A percentile compares a stretch with the other conserved stretches of the same genome.
These are phyloP conservation scores for Triangularia setosa DNA, from an alignment of 2,329 filamentous ascomycete species.

Conservation along the genomic window DNA sequence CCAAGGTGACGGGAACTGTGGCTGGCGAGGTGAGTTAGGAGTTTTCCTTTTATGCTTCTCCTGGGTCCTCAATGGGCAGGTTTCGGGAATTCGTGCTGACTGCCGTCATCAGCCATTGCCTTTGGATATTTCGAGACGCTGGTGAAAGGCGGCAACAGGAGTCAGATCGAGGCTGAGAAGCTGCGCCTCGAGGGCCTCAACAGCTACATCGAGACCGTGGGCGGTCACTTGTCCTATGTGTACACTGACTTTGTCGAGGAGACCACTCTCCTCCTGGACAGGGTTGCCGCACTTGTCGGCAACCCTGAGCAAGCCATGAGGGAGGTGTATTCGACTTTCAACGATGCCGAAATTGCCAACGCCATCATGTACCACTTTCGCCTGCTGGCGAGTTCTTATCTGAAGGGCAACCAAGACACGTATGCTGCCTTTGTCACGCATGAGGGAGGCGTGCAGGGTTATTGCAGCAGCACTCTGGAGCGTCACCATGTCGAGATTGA, in stretches of 20 bases:
- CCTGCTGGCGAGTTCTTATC: slow-evolving; percentile 77
- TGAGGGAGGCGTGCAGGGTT: slow-evolving; percentile 56
- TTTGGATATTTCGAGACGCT: slow-evolving; percentile 92
- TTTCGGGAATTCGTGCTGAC: slow-evolving; percentile 18
- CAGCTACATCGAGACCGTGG: slow-evolving; percentile 64
- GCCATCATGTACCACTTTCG: slow-evolving; percentile 82
- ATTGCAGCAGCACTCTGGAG: slow-evolving; percentile 69
- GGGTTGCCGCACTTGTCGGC: slow-evolving; percentile 56
- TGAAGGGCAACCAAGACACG: slow-evolving; percentile 66
- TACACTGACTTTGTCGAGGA: slow-evolving; percentile 83
- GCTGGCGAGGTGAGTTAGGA: slow-evolving; percentile 82
- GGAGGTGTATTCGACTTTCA: slow-evolving; percentile 65
- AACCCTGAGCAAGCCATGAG: slow-evolving; percentile 54
- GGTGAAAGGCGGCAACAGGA: slow-evolving; percentile 60
- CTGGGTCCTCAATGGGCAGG: not conserved
- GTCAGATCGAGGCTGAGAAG: slow-evolving; percentile 65
- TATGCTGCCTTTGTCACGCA: slow-evolving; percentile 71
- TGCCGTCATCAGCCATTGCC: slow-evolving; percentile 64
- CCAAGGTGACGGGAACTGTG: slow-evolving; percentile 91
- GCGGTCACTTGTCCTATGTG: slow-evolving; percentile 65
- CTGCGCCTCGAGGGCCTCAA: slow-evolving; percentile 68
- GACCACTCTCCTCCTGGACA: slow-evolving; percentile 63
- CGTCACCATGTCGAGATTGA: slow-evolving; percentile 81
- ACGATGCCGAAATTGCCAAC: slow-evolving; percentile 62
- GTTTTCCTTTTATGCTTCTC: not conserved